Evolutionary conservation across 2,329 filamentous ascomycete species (phyloP).

Genomic region (Sclerotinia subarctica): DNA sequence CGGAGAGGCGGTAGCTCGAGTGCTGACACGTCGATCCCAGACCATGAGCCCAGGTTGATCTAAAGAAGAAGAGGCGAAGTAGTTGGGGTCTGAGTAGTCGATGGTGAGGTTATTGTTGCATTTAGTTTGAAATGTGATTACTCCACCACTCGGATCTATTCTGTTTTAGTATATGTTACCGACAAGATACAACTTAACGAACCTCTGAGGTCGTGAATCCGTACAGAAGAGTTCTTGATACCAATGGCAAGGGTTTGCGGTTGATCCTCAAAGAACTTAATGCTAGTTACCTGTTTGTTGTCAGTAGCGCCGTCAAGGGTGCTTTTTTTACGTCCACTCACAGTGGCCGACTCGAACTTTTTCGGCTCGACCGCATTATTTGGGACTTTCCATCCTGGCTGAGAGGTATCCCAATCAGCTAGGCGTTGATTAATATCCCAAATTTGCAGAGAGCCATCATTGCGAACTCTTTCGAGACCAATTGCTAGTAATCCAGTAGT

Average conservation of each 20-base stretch:
- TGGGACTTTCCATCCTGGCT: constrained; percentile 44
- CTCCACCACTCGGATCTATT: constrained; percentile 49
- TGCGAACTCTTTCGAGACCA: constrained; percentile 75
- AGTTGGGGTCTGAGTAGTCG: constrained; percentile 76
- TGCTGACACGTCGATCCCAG: constrained; percentile 70
- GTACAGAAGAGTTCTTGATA: constrained; percentile 70
- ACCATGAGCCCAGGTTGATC: constrained; percentile 72
- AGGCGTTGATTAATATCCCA: constrained; percentile 69
- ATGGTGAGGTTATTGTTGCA: constrained; percentile 72
- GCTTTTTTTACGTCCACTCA: constrained; percentile 12
- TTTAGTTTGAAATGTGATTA: constrained; percentile 60
- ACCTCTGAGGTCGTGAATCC: constrained; percentile 78
- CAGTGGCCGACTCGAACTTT: constrained; percentile 48
- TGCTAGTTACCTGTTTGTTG: constrained; percentile 74
- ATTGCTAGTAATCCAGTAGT: constrained; percentile 69
- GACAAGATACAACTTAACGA: constrained; percentile 28
- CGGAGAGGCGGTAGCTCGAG: constrained; percentile 50
- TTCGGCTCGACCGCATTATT: constrained; percentile 46
- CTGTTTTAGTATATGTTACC: constrained; percentile 17
- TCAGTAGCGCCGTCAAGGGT: constrained; percentile 29
- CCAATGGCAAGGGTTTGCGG: constrained; percentile 73
- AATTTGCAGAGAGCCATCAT: constrained; percentile 77
- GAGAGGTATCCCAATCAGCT: constrained; percentile 47
- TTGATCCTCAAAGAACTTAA: constrained; percentile 76
- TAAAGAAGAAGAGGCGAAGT: constrained; percentile 76